Evolutionary conservation across 192 early-diverging fungal species (phyloP).

Genomic region (Gorgonomyces haynaldii): DNA sequence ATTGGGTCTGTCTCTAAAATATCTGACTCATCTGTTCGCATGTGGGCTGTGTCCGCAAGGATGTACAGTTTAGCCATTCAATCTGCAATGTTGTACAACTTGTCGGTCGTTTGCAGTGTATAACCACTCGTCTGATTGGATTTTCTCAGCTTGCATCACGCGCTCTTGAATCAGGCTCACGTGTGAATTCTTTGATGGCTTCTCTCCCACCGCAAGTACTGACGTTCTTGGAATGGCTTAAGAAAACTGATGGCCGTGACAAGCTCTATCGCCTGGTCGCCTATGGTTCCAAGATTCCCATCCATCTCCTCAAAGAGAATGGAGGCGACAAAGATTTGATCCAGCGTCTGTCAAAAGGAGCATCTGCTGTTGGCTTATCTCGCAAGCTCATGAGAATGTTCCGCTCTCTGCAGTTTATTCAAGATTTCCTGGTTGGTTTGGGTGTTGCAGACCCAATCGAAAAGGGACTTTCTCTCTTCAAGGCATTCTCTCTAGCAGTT

Average conservation of each 20-base stretch:
- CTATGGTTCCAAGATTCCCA: conserved; percentile 8
- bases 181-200: too few relatives aligned
- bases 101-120: too few relatives aligned
- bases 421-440: conserved; percentile 6
- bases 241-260: conserved; percentile 8
- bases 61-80: too few relatives aligned
- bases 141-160: too few relatives aligned
- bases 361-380: conserved; percentile 5
- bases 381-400: conserved; percentile 12
- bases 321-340: conserved; percentile 9
- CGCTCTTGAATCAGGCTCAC: too few relatives aligned
- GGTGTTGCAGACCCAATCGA: conserved; percentile 3
- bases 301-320: conserved; percentile 3
- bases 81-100: too few relatives aligned
- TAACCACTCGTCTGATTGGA: too few relatives aligned
- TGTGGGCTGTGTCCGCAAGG: too few relatives aligned
- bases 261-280: conserved; percentile 8
- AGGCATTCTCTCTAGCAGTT: conserved; percentile 1
- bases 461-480: conserved; percentile 2
- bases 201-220: conserved; percentile 4
- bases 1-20: too few relatives aligned
- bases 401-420: conserved; percentile 5
- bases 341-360: conserved; percentile 6
- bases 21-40: too few relatives aligned
- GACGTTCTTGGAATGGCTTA: conserved; percentile 6